Conservation (phyloP, 2,329 filamentous ascomycete species). For the Zarea fungicola region DNA sequence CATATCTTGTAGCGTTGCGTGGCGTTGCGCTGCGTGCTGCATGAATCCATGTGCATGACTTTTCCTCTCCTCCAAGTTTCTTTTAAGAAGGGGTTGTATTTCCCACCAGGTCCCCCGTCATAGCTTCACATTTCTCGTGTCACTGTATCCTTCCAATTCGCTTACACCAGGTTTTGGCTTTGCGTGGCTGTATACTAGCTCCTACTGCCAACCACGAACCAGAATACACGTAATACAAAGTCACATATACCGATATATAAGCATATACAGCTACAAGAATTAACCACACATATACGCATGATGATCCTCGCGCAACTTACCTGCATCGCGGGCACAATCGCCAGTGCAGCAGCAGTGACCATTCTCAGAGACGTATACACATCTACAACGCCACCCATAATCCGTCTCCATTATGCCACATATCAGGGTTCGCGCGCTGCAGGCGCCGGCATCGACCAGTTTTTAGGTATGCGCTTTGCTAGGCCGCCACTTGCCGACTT, state of each 20-base stretch:
- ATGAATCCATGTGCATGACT: too few relatives aligned
- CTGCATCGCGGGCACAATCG: neutral
- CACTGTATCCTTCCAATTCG: too few relatives aligned
- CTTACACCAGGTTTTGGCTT: too few relatives aligned
- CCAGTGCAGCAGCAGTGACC: neutral
- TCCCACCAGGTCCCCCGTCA: too few relatives aligned
- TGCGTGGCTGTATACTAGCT: neutral
- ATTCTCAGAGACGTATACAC: neutral
- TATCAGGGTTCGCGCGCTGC: constrained; percentile 36
- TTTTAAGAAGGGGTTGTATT: too few relatives aligned
- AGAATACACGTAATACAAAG: neutral
- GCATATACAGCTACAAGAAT: neutral
- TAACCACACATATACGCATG: neutral
- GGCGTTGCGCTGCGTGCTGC: too few relatives aligned
- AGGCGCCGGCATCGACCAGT: constrained; percentile 37
- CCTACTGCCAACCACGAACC: too few relatives aligned
- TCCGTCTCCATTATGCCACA: constrained; percentile 40
- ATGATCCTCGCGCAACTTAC: neutral
- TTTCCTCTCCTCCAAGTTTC: too few relatives aligned
- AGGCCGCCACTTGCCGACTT: constrained; percentile 44
- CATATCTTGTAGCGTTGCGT: too few relatives aligned
- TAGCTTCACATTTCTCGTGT: too few relatives aligned
- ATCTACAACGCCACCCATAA: constrained; percentile 11
- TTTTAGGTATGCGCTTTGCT: constrained; percentile 47
- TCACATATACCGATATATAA: neutral